phyloP scores from a whole-genome alignment of 257 asterid species.

The Solanum clarkiae region DNA sequence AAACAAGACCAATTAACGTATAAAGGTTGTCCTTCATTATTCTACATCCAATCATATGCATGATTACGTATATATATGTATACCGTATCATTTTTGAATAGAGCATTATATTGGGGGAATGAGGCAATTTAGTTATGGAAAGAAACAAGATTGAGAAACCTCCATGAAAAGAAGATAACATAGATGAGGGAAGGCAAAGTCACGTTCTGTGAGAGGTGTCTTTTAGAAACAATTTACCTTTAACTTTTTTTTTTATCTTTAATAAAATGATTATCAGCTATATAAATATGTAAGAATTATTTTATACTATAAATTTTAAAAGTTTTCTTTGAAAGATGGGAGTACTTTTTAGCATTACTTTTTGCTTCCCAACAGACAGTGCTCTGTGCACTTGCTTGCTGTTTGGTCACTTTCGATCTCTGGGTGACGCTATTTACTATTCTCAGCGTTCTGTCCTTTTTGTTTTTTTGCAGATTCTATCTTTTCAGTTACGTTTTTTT shows the following conservation, averaged over 20 bases:
- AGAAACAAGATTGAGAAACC: neutral
- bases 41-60: neutral
- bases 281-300: too few relatives aligned
- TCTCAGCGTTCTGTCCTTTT: neutral
- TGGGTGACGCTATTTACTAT: neutral
- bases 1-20: neutral
- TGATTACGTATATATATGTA: neutral
- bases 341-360: neutral
- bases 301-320: too few relatives aligned
- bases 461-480: neutral
- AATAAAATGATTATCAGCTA: too few relatives aligned
- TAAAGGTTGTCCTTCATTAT: neutral
- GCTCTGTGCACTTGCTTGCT: neutral
- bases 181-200: neutral
- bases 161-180: neutral
- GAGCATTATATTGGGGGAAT: neutral
- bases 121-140: neutral
- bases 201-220: neutral
- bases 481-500: neutral
- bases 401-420: neutral
- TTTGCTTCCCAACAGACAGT: conserved; percentile 7
- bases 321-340: too few relatives aligned
- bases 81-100: neutral
- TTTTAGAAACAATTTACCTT: neutral
- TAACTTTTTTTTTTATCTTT: too few relatives aligned